These are phyloP conservation scores for Tolypocladium capitatum DNA, from an alignment of 2,329 filamentous ascomycete species.

Conservation along the genomic window DNA sequence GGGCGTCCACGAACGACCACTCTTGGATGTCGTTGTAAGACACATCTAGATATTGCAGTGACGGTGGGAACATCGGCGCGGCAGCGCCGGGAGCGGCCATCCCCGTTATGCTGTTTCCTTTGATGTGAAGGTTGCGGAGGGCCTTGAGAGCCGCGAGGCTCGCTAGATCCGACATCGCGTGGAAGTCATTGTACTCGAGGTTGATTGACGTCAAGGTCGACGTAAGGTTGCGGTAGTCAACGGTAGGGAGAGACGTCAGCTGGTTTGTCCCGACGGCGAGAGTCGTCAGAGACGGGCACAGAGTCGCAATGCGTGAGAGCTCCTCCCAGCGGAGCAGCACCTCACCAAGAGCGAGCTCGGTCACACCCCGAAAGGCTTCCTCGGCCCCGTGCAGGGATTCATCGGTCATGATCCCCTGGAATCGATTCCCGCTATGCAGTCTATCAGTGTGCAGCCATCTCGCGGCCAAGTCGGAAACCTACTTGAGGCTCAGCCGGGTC, in stretches of 20 bases:
- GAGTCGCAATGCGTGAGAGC: slow-evolving; percentile 37
- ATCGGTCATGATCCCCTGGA: slow-evolving; percentile 30
- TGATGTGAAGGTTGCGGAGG: slow-evolving; percentile 54
- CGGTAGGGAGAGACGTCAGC: slow-evolving; percentile 35
- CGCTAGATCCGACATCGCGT: slow-evolving; percentile 40
- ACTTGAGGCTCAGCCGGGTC: slow-evolving; percentile 59
- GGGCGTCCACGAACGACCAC: slow-evolving; percentile 62
- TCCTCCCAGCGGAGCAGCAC: slow-evolving; percentile 54
- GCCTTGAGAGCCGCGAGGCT: slow-evolving; percentile 36
- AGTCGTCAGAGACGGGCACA: slow-evolving; percentile 38
- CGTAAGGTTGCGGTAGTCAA: slow-evolving; percentile 26
- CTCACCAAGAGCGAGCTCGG: slow-evolving; percentile 52
- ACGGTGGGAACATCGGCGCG: slow-evolving; percentile 35
- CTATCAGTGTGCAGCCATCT: background rate
- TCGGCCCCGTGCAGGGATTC: slow-evolving; percentile 16
- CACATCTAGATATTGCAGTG: slow-evolving; percentile 54
- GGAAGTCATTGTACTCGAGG: slow-evolving; percentile 61
- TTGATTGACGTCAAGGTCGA: slow-evolving; percentile 47
- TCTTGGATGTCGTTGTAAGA: slow-evolving; percentile 56
- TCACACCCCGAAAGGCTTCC: slow-evolving; percentile 35
- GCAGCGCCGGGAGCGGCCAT: slow-evolving; percentile 15
- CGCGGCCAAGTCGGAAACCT: slow-evolving; percentile 15
- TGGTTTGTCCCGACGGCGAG: slow-evolving; percentile 46
- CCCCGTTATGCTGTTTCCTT: slow-evolving; percentile 56
- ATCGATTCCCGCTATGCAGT: slow-evolving; percentile 56